phyloP scores from a whole-genome alignment of 768 basidiomycete species.

The Podaxis pistillaris region DNA sequence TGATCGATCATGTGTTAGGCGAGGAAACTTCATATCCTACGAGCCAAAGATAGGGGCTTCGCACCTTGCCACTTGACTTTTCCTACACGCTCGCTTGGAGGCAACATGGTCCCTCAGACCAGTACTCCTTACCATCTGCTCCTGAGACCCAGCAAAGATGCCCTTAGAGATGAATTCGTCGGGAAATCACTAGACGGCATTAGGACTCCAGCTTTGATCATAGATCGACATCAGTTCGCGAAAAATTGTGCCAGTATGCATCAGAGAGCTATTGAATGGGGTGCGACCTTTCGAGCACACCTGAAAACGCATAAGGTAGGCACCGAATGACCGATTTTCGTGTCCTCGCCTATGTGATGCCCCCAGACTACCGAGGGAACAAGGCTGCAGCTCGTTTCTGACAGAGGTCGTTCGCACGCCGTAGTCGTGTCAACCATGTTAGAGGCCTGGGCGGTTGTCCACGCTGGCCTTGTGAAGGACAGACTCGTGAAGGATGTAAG shows the following conservation, averaged over 20 bases:
- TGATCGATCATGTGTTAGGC: not conserved
- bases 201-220: slow-evolving; percentile 75
- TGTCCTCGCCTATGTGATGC: not conserved
- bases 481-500: slow-evolving; percentile 77
- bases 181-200: slow-evolving; percentile 55
- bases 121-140: slow-evolving; percentile 23
- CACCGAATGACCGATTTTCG: not conserved
- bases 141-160: slow-evolving; percentile 42
- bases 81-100: not conserved
- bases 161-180: slow-evolving; percentile 51
- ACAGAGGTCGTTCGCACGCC: slow-evolving; percentile 50
- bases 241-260: slow-evolving; percentile 77
- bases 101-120: slow-evolving; percentile 24
- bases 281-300: slow-evolving; percentile 75
- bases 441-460: slow-evolving; percentile 77
- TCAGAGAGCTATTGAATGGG: slow-evolving; percentile 59
- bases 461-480: slow-evolving; percentile 65
- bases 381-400: slow-evolving; percentile 61
- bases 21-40: not conserved
- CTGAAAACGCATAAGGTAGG: slow-evolving; percentile 81
- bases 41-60: not conserved
- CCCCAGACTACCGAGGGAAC: slow-evolving; percentile 75
- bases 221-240: slow-evolving; percentile 72
- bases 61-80: not conserved
- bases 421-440: slow-evolving; percentile 81